Evolutionary conservation across 345 rosid species (phyloP), one percentile per base, ranked within the genome.

Genomic region (Sonneratia alba): DNA sequence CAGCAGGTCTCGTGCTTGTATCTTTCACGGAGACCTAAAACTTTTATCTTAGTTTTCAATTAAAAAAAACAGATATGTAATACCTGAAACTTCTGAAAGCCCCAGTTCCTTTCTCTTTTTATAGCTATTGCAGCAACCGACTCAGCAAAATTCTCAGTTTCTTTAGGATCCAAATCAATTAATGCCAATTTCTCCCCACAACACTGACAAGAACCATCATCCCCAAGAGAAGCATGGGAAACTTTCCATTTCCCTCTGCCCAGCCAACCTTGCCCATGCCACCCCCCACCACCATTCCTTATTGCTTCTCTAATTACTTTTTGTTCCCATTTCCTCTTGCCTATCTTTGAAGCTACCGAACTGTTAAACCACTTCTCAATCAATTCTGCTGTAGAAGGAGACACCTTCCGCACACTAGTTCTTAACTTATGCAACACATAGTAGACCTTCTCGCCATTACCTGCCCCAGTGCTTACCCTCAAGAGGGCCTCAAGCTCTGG

Each of bases 201-300:
- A 55, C 83, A 81, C 71, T 74, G 76, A 78, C 95, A 89, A 22
- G 79, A 67, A 47, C 80, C 95, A 78, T 86, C 85, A 53, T 32
- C 67, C 59, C 82, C 85, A 67, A 89, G 48, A 19, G 71, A 15
- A 1, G 91, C 70, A 66, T 8, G 64, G 36, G 85, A 79, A 47
- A 87, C 72, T 4, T 13, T 76, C 95, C 92, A 89, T 72, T 72
- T 84, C 63, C 90, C 91, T 71, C 73, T 86, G 14, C 91, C 95
- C 66, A 89, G 74, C 95, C 92, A 89, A 61, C 90, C 95, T 27
- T 77, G 81, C 68, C 90, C 90, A 70, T 87, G 95, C 89, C 91
- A 87, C 37, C 95, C 91, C 73, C 90, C 95, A 59, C 91, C 95
- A 68, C 81, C 76, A 78, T 76, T 81, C 79, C 66, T 75, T 32